Base-by-base conservation (phyloP, 179 eudicot species). In the Silene vulgaris region DNA sequence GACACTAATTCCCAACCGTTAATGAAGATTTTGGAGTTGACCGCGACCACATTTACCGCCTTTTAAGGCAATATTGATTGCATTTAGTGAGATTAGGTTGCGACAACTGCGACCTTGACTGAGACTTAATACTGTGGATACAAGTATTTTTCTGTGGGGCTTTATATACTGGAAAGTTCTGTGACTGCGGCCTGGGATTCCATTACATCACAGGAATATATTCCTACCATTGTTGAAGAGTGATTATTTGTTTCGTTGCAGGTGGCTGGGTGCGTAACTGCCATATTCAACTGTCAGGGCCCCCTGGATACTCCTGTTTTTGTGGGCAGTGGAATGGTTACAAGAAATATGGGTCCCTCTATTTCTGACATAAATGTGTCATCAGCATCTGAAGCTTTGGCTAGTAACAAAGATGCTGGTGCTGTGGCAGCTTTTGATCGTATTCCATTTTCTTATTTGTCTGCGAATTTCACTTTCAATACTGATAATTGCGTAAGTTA, bases 271-370 rank as follows among this genome's bases (percentile, higher is more conserved):
- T 90, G 89, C 28, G 87, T 92, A 48, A 94, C 98, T 73, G 96
- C 98, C 50, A 90, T 94, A 43, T 94, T 94, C 85, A 92, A 92
- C 80, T 94, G 98, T 80, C 98, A 94, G 89, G 98, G 98, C 19
- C 98, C 98, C 54, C 81, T 94, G 82, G 98, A 92, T 78, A 92
- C 96, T 81, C 98, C 98, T 75, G 80, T 88, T 17, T 94, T 94
- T 86, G 98, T 94, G 73, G 98, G 98, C 65, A 94, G 98, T 82
- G 98, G 93, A 80, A 83, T 94, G 86, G 95, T 89, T 62, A 88
- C 97, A 60, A 88, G 97, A 83, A 94, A 94, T 83, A 88, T 86
- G 79, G 82, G 86, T 30, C 81, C 83, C 77, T 74, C 85, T 57
- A 68, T 82, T 82, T 82, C 96, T 30, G 88, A 89, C 74, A 26